phyloP scores from a whole-genome alignment of 164 flowering plant genomes.

The Stephania yunnanensis region DNA sequence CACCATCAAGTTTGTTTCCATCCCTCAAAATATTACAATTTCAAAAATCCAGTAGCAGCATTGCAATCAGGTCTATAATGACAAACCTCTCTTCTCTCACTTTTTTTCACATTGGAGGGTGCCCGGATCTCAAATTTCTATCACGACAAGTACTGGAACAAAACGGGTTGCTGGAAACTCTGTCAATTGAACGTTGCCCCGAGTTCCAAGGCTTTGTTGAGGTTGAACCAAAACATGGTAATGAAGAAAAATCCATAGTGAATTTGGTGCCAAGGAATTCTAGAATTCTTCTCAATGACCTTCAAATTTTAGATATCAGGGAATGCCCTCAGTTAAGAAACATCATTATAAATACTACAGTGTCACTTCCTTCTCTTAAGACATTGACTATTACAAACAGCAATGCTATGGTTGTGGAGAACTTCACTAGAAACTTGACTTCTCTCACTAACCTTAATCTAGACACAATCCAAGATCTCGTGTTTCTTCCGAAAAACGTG shows the following conservation, averaged over 20 bases:
- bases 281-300: not conserved
- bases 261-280: too few relatives aligned
- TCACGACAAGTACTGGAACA: not conserved
- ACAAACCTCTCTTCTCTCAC: not conserved
- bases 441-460: not conserved
- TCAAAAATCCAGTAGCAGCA: not conserved
- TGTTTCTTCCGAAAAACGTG: not conserved
- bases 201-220: not conserved
- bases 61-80: too few relatives aligned
- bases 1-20: not conserved
- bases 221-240: too few relatives aligned
- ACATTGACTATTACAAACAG: not conserved
- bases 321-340: not conserved
- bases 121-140: not conserved
- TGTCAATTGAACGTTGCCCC: not conserved
- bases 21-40: not conserved
- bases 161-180: not conserved
- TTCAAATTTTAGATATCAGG: not conserved
- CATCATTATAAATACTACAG: not conserved
- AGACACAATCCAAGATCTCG: not conserved
- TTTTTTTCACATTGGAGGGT: not conserved
- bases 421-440: not conserved
- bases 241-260: not conserved
- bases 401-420: not conserved
- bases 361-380: not conserved